Conservation (phyloP, 2,329 filamentous ascomycete species). For the Ciborinia camelliae region DNA sequence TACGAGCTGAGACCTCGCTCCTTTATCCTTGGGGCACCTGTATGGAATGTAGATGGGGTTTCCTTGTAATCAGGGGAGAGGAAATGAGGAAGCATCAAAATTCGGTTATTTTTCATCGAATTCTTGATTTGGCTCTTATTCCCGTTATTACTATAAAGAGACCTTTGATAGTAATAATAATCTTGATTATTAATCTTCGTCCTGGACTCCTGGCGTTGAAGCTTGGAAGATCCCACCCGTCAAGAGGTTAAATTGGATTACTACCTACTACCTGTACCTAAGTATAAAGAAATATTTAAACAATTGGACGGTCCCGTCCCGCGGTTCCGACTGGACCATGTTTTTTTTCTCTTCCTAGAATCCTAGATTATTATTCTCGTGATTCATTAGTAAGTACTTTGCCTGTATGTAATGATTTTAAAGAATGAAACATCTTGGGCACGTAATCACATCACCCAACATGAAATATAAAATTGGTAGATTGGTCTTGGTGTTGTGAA, state of each 20-base stretch:
- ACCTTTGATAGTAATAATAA: neutral
- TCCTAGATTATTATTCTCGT: neutral
- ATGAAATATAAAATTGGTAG: neutral
- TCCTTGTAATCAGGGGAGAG: neutral
- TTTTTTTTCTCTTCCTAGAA: neutral
- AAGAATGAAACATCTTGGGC: neutral
- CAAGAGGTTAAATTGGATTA: conserved; percentile 4
- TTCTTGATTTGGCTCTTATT: conserved; percentile 13
- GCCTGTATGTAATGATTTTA: neutral
- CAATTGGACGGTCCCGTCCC: neutral
- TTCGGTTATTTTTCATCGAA: conserved; percentile 9
- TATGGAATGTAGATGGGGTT: neutral
- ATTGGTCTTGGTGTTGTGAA: conserved; percentile 3
- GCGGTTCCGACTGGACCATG: neutral
- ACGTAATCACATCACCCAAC: neutral
- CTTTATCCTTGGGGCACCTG: neutral
- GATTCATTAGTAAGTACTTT: too few relatives aligned
- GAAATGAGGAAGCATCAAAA: neutral
- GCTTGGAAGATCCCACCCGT: conserved; percentile 2
- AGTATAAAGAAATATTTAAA: neutral
- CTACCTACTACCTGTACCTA: too few relatives aligned
- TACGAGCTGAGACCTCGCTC: conserved; percentile 6
- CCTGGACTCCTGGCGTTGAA: neutral
- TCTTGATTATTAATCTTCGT: neutral
- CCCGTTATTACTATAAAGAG: neutral